Evolutionary conservation across 1,139 yeast genomes (phyloP), one percentile per base, ranked within the genome.

Genomic region (Candida gigantensis): DNA sequence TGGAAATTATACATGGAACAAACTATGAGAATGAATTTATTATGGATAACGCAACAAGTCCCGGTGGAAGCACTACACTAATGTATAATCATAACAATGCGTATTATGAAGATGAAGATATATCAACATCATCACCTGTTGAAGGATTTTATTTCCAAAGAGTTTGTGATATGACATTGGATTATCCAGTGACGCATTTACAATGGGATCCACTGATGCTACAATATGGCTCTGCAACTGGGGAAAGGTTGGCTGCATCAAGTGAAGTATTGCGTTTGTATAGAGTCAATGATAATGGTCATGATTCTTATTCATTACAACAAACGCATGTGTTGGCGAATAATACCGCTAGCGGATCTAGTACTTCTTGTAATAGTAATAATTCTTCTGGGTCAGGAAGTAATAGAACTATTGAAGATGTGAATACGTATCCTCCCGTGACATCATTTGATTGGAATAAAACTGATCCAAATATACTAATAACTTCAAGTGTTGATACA

Each of bases 371-470:
- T 5, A 36, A 37, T 16, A 36, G 44, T 7, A 28, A 34, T 21
- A 18, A 25, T 30, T n/a, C 42, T 13, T 35, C 44, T 3, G 29
- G 30, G 6, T 32, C 43, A 6, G 24, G 15, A 10, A 20, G 28
- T 24, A 30, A 21, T 8, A 16, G 27, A 19, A 26, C 25, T 10
- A n/a, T 11, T 7, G 60, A 66, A 21, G 70, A 69, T 42, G 57
- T 73, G 43, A 72, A 71, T 55, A 77, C 74, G 12, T 66, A 77
- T 36, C 92, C 95, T 1, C 96, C 96, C 2, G 76, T 92, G 35
- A 90, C 97, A 0, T 83, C 95, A 4, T 88, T 92, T 55, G 97
- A 92, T 60, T 92, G 98, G 97, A 89, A 86, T 63, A 64, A 72
- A 32, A 68, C 74, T 3, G 92, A 87, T 51, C 77, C 88, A 6